Evolutionary conservation across 1,284 basidiomycete species (phyloP).

Genomic region (Leucocoprinus gongylophorus): DNA sequence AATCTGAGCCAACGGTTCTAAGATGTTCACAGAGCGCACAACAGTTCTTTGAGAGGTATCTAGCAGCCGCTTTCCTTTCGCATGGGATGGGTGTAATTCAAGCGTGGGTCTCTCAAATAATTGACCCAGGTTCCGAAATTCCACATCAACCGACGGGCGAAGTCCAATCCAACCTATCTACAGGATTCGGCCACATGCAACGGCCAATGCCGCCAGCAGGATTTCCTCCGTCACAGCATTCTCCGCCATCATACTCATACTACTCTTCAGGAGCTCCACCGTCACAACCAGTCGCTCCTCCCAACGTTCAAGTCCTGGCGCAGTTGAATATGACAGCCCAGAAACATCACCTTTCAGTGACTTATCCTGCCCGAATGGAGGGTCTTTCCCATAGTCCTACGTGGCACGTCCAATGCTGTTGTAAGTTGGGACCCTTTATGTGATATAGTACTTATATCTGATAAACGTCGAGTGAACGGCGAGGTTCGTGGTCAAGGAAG

Average conservation of each 20-base stretch:
- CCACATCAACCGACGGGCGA: conserved; percentile 2
- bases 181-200: neutral
- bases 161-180: neutral
- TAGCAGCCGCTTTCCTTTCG: conserved; percentile 45
- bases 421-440: conserved; percentile 27
- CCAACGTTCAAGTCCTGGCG: conserved; percentile 28
- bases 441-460: conserved; percentile 1
- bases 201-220: neutral
- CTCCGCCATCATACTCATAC: conserved; percentile 24
- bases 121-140: conserved; percentile 33
- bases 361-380: conserved; percentile 36
- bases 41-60: conserved; percentile 42
- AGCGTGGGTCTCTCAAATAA: conserved; percentile 42
- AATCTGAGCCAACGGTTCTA: neutral
- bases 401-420: conserved; percentile 45
- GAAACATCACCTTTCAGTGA: conserved; percentile 33
- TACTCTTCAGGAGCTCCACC: conserved; percentile 14
- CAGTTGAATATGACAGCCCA: conserved; percentile 48
- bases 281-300: conserved; percentile 5
- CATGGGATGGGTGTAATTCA: conserved; percentile 36
- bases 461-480: conserved; percentile 35
- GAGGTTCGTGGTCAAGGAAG: conserved; percentile 36
- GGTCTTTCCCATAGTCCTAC: conserved; percentile 47
- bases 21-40: conserved; percentile 35
- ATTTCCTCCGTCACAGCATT: conserved; percentile 20